Evolutionary conservation across 2,329 filamentous ascomycete genomes (phyloP).

Genomic region (Epichloe amarillans): DNA sequence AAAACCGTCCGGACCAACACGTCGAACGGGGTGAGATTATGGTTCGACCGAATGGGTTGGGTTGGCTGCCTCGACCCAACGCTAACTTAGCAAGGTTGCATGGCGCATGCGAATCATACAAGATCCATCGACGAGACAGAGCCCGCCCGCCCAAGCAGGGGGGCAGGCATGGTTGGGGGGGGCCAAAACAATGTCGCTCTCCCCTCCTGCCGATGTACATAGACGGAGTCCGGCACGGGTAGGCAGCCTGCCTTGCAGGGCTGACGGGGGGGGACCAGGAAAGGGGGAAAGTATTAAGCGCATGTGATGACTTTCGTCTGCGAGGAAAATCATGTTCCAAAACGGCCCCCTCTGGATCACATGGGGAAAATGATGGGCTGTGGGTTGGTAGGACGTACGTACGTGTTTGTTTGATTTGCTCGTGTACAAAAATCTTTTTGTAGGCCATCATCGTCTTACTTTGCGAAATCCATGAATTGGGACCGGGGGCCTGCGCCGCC

Average conservation of each 20-base stretch:
- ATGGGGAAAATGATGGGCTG: too few species aligned
- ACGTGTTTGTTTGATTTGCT: too few species aligned
- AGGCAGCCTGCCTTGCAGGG: constrained; percentile 1
- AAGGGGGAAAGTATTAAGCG: constrained; percentile 1
- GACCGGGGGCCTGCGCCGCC: too few species aligned
- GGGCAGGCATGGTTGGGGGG: constrained; percentile 1
- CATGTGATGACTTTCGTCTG: neutral
- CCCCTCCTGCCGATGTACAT: neutral
- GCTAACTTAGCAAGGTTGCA: neutral
- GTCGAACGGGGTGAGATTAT: neutral
- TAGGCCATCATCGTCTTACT: too few species aligned
- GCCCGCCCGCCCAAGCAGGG: neutral
- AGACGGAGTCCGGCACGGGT: neutral
- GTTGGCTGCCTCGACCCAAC: neutral
- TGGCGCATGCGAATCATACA: constrained; percentile 4
- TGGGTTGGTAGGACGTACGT: too few species aligned
- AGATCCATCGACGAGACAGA: neutral
- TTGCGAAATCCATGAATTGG: too few species aligned
- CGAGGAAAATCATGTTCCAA: too few species aligned
- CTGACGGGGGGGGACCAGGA: constrained; percentile 1
- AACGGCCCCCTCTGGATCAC: too few species aligned
- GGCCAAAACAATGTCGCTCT: neutral
- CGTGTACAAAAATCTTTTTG: too few species aligned
- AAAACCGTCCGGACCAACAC: neutral
- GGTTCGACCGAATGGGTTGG: neutral